These are phyloP conservation scores for Peltaster fructicola DNA, from an alignment of 2,329 filamentous ascomycete species.

Conservation along the genomic window DNA sequence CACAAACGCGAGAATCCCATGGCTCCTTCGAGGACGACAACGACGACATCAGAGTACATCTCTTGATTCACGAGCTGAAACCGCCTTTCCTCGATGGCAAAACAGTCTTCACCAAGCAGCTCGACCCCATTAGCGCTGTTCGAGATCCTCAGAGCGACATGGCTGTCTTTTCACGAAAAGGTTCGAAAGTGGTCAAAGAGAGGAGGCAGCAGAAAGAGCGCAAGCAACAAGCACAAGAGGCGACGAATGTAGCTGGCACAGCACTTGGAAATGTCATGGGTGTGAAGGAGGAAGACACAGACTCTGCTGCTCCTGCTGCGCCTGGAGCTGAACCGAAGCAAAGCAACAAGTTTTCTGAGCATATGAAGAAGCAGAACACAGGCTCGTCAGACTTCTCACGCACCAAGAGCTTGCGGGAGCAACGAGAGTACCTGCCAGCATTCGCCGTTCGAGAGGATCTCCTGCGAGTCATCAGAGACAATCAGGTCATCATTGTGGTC, in stretches of 20 bases:
- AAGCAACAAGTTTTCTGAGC: conserved; percentile 68
- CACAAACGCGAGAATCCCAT: conserved; percentile 67
- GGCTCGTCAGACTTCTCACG: conserved; percentile 79
- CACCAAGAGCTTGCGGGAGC: conserved; percentile 76
- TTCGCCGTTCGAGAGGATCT: conserved; percentile 94
- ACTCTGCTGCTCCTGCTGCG: conserved; percentile 61
- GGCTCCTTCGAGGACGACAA: conserved; percentile 80
- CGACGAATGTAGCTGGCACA: conserved; percentile 82
- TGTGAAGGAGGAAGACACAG: conserved; percentile 73
- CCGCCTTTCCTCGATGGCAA: conserved; percentile 90
- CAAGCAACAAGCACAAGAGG: conserved; percentile 85
- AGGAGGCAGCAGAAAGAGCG: conserved; percentile 81
- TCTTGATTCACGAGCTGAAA: conserved; percentile 82
- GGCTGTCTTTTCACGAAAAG: conserved; percentile 93
- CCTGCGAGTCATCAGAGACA: conserved; percentile 79
- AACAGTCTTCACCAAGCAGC: conserved; percentile 91
- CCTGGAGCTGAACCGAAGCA: conserved; percentile 44
- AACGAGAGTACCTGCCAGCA: conserved; percentile 81
- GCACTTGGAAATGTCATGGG: conserved; percentile 90
- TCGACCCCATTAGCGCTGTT: conserved; percentile 87
- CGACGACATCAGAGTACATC: conserved; percentile 72
- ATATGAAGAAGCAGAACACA: conserved; percentile 73
- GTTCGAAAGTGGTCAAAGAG: conserved; percentile 83
- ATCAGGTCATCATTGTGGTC: conserved; percentile 92
- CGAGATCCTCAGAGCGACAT: conserved; percentile 92